Evolutionary conservation across 192 early-diverging fungal genomes (phyloP), one percentile per base, ranked within the genome.

Genomic region (Coemansia sp.): DNA sequence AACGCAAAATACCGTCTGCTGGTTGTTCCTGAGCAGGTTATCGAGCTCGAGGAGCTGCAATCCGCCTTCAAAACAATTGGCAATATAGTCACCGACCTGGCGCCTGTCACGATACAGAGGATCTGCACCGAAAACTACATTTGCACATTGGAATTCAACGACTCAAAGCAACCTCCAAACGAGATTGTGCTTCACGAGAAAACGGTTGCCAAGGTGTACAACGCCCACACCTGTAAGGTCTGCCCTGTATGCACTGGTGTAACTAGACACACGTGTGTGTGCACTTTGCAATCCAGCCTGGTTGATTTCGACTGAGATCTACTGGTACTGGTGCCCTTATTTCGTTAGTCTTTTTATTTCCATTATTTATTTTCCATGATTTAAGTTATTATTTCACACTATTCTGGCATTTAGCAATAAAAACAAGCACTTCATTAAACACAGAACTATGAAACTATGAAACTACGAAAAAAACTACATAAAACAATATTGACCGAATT

Each of bases 141-240:
- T 50, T 50, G 48, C 48, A 50, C n/a, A 14, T 7, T 50, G n/a
- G 48, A 50, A 13, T 50, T 50, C 19, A 50, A 17, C n/a, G 48
- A 50, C n/a, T 50, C 48, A 16, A 50, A 50, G 48, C n/a, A 50
- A 5, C 48, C 48, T 50, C 48, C 48, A 14, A 50, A 50, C 48
- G 48, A 50, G n/a, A 16, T 50, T 50, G 19, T 17, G 16, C 3
- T 50, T 12, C 48, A 50, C 7, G 48, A 17, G 0, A 50, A 17
- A 50, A 16, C 16, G 1, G 19, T 50, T 17, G 48, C 48, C 16
- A 50, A 50, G 4, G 48, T 50, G 16, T 50, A 50, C 19, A 50
- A 50, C 48, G 48, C 48, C 4, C 19, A 50, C 16, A 50, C n/a
- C 19, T 50, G 48, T 13, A 50, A 50, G 48, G 19, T 50, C 13